These are phyloP conservation scores for Penicillium coffeae DNA, from an alignment of 495 filamentous ascomycete genomes.

Conservation along the genomic window DNA sequence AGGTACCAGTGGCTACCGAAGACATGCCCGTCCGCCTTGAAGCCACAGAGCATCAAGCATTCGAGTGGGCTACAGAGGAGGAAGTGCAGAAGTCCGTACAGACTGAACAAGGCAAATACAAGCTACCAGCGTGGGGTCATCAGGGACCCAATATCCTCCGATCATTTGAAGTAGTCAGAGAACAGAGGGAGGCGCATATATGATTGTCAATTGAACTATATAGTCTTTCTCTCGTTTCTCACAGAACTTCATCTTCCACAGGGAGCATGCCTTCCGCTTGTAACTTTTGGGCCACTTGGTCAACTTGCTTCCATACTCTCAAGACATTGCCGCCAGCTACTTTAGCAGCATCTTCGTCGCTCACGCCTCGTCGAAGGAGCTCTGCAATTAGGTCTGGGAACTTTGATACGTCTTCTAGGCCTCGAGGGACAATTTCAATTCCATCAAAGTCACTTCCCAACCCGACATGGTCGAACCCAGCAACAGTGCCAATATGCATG, in stretches of 20 bases:
- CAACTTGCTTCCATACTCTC: constrained; percentile 72
- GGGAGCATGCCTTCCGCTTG: constrained; percentile 54
- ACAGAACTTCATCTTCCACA: constrained; percentile 51
- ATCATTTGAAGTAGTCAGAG: constrained; percentile 12
- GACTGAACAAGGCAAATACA: constrained; percentile 7
- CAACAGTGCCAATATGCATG: constrained; percentile 48
- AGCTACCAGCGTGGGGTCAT: background rate
- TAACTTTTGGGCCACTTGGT: constrained; percentile 60
- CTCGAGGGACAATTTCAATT: constrained; percentile 43
- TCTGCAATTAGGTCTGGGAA: constrained; percentile 78
- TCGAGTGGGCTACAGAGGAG: constrained; percentile 42
- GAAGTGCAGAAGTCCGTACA: constrained; percentile 24
- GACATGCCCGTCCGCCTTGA: constrained; percentile 32
- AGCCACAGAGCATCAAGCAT: constrained; percentile 42
- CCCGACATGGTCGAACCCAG: constrained; percentile 60
- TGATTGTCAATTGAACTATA: background rate
- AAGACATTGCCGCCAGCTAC: constrained; percentile 71
- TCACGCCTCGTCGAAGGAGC: constrained; percentile 62
- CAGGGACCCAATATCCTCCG: constrained; percentile 17
- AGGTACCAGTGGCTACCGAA: constrained; percentile 13
- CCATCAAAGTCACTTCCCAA: constrained; percentile 65
- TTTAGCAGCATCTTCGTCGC: constrained; percentile 61
- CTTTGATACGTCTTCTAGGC: constrained; percentile 73
- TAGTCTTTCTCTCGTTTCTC: too few relatives aligned
- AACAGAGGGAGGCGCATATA: background rate